A percentile compares a stretch with the other conserved stretches of the same genome.
phyloP scores from a whole-genome alignment of 2,329 filamentous ascomycete genomes.

The Alternaria rosae region DNA sequence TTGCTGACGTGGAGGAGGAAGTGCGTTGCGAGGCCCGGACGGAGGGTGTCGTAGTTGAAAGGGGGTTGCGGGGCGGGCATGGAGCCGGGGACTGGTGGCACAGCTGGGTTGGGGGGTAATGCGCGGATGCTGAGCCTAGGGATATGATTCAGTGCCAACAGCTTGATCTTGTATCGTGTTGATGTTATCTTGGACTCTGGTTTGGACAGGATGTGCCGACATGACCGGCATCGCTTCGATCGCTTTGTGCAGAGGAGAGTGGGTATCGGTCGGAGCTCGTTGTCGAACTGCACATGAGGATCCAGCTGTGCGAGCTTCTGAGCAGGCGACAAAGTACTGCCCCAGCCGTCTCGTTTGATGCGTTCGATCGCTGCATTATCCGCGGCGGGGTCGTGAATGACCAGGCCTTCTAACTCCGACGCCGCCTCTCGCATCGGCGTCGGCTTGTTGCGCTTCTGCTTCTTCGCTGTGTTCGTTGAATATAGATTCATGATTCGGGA shows the following conservation, averaged over 20 bases:
- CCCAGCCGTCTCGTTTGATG: slow-evolving; percentile 68
- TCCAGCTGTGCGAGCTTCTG: slow-evolving; percentile 62
- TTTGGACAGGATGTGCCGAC: slow-evolving; percentile 93
- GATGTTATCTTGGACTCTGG: slow-evolving; percentile 90
- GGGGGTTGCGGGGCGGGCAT: slow-evolving; percentile 30
- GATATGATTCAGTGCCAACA: slow-evolving; percentile 85
- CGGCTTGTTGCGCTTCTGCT: slow-evolving; percentile 68
- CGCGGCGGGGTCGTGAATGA: slow-evolving; percentile 64
- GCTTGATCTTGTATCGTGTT: slow-evolving; percentile 89
- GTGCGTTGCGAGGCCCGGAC: slow-evolving; percentile 66
- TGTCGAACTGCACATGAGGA: slow-evolving; percentile 66
- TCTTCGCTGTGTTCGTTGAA: slow-evolving; percentile 62
- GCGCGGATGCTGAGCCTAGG: slow-evolving; percentile 79
- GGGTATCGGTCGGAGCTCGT: slow-evolving; percentile 81
- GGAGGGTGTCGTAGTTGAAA: slow-evolving; percentile 58
- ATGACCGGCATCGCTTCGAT: slow-evolving; percentile 89
- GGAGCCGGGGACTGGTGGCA: slow-evolving; percentile 31
- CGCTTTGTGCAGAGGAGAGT: slow-evolving; percentile 88
- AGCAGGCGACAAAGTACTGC: slow-evolving; percentile 64
- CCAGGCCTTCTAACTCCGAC: slow-evolving; percentile 74
- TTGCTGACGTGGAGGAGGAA: slow-evolving; percentile 92
- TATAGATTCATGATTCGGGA: slow-evolving; percentile 93
- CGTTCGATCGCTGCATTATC: slow-evolving; percentile 67
- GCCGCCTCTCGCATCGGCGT: slow-evolving; percentile 83
- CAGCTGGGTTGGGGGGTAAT: slow-evolving; percentile 62